phyloP scores from a whole-genome alignment of 768 basidiomycete species.

The Rhodotorula sphaerocarpa region DNA sequence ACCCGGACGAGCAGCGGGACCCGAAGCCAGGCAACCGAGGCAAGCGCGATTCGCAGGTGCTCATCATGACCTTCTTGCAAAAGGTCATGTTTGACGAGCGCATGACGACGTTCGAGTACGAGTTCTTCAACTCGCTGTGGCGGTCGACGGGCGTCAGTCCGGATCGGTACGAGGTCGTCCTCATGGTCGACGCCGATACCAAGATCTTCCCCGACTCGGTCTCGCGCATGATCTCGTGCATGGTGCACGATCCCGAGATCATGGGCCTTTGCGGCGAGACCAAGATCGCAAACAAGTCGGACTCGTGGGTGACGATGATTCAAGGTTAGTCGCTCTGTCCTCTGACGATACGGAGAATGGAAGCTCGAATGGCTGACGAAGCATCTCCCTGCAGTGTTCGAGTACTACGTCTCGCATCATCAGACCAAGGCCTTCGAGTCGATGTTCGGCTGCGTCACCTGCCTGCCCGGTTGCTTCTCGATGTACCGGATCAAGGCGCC shows the following conservation, averaged over 20 bases:
- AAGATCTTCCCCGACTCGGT: constrained; percentile 98
- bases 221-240: constrained; percentile 89
- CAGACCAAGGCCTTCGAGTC: constrained; percentile 99
- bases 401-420: constrained; percentile 99
- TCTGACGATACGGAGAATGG: not conserved
- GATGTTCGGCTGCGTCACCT: constrained; percentile 98
- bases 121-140: constrained; percentile 99
- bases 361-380: not conserved
- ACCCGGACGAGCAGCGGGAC: constrained; percentile 78
- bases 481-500: constrained; percentile 99
- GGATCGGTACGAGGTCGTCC: constrained; percentile 86
- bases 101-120: constrained; percentile 99
- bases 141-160: constrained; percentile 88
- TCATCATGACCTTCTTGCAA: constrained; percentile 94
- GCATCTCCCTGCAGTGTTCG: constrained; percentile 63
- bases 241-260: constrained; percentile 94
- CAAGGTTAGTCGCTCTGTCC: constrained; percentile 60
- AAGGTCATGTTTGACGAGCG: constrained; percentile 99
- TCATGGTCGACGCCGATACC: constrained; percentile 45
- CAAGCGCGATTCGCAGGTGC: constrained; percentile 96
- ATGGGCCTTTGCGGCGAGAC: constrained; percentile 99
- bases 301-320: constrained; percentile 99
- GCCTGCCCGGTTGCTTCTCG: constrained; percentile 97
- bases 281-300: constrained; percentile 98
- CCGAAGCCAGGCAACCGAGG: constrained; percentile 95